Conservation (phyloP, 257 asterid genomes). For the Nicotiana tabacum region DNA sequence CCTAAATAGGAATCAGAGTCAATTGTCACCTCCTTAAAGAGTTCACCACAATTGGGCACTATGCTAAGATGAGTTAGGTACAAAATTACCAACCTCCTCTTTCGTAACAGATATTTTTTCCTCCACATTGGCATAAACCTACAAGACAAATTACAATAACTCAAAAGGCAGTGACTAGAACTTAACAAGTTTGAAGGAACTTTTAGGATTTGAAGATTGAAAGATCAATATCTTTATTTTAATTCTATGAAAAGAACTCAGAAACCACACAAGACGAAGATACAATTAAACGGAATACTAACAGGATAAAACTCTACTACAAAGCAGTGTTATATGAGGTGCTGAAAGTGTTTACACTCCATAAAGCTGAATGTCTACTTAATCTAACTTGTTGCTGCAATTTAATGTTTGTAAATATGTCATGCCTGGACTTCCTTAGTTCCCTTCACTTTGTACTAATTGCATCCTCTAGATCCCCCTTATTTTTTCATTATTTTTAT, state of each 20-base stretch:
- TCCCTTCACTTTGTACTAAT: too few relatives aligned
- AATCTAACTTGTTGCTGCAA: too few relatives aligned
- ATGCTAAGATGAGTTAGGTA: conserved; percentile 7
- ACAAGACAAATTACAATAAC: conserved; percentile 6
- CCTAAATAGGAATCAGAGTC: conserved; percentile 34
- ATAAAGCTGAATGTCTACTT: neutral
- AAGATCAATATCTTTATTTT: neutral
- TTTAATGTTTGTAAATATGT: too few relatives aligned
- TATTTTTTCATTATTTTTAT: too few relatives aligned
- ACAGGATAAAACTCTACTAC: neutral
- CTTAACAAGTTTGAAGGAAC: neutral
- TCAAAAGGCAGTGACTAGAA: conserved; percentile 13
- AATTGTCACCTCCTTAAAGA: neutral
- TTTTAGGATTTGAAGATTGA: neutral
- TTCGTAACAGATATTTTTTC: conserved; percentile 71
- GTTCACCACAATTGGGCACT: neutral
- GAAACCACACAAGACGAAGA: neutral
- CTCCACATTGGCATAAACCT: conserved; percentile 79
- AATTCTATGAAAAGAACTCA: too few relatives aligned
- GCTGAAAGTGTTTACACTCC: neutral
- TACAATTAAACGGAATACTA: neutral
- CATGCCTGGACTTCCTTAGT: too few relatives aligned
- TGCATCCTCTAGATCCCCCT: too few relatives aligned
- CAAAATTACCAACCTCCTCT: conserved; percentile 57
- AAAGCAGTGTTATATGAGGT: neutral